Conservation (phyloP, 495 filamentous ascomycete species). For the Hypoxylon perforatum region DNA sequence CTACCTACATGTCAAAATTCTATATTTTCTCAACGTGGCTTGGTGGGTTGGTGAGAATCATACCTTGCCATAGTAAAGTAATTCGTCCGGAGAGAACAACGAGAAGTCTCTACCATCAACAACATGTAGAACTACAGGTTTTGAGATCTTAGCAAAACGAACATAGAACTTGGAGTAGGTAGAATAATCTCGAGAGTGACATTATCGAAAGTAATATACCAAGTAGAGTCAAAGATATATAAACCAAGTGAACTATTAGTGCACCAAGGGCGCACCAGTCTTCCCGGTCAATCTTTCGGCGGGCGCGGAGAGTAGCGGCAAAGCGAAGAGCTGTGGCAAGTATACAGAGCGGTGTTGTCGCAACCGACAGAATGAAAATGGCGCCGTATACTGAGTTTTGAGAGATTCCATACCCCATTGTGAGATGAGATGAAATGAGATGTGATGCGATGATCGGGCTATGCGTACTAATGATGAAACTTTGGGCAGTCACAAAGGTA, state of each 20-base stretch:
- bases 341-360: not conserved
- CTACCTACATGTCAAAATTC: not conserved
- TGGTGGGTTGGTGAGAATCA: not conserved
- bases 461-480: not conserved
- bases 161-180: no score
- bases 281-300: not conserved
- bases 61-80: not conserved
- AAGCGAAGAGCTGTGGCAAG: not conserved
- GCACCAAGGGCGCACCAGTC: not conserved
- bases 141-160: not conserved
- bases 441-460: no score
- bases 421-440: not conserved
- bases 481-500: no score
- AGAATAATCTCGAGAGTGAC: no score
- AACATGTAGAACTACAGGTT: not conserved
- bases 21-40: not conserved
- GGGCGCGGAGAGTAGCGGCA: not conserved
- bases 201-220: not conserved
- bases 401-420: not conserved
- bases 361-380: not conserved
- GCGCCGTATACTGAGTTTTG: not conserved
- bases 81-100: not conserved
- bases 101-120: not conserved
- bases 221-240: not conserved
- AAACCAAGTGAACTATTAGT: not conserved